Evolutionary conservation across 306 rosid genomes (phyloP).

Genomic region (Pachyrhizus erosus): DNA sequence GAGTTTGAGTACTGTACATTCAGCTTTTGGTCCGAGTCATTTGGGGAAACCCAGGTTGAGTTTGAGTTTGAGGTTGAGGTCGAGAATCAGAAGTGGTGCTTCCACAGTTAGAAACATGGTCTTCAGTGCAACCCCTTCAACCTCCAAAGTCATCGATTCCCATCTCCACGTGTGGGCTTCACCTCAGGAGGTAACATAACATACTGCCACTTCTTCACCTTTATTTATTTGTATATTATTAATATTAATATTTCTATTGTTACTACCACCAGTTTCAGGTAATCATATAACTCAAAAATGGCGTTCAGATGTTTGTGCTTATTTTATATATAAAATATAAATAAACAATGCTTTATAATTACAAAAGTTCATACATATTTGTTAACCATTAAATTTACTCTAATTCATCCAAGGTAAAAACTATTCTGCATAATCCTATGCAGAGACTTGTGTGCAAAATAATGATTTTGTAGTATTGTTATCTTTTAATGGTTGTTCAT

Average conservation of each 20-base stretch:
- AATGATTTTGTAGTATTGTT: background rate
- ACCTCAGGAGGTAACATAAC: slow-evolving; percentile 60
- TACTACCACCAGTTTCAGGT: background rate
- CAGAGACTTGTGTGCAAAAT: background rate
- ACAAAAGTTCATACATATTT: background rate
- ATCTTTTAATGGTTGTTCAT: slow-evolving; percentile 12
- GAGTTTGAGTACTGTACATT: slow-evolving; percentile 19
- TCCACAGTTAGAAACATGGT: slow-evolving; percentile 48
- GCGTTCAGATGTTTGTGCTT: background rate
- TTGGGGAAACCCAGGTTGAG: slow-evolving; percentile 31
- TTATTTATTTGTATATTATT: background rate
- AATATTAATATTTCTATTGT: background rate
- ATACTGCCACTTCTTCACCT: background rate
- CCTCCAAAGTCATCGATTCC: slow-evolving; percentile 66
- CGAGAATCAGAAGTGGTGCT: slow-evolving; percentile 21
- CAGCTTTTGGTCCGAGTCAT: slow-evolving; percentile 35
- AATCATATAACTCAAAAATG: background rate
- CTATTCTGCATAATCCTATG: background rate
- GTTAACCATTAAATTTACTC: background rate
- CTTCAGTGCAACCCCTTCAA: slow-evolving; percentile 36
- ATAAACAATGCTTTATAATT: background rate
- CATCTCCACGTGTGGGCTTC: slow-evolving; percentile 98
- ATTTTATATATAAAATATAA: background rate
- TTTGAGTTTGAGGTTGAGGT: slow-evolving; percentile 23
- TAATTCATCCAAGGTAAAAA: background rate